phyloP scores from a whole-genome alignment of 2,329 filamentous ascomycete genomes.

The Diaporthe sp. region DNA sequence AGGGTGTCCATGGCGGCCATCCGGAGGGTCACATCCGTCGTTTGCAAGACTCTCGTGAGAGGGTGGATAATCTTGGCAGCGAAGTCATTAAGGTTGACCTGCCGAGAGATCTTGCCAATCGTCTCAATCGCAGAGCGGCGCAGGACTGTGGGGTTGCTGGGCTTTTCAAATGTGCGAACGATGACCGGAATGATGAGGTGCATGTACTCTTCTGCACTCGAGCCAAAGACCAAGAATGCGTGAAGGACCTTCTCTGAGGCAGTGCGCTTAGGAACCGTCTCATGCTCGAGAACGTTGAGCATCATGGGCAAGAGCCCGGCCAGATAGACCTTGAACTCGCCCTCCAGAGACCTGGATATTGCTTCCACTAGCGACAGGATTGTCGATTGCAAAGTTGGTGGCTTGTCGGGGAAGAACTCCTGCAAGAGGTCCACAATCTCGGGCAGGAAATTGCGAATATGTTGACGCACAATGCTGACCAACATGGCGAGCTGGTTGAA shows the following conservation, averaged over 20 bases:
- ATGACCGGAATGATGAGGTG: slow-evolving; percentile 97
- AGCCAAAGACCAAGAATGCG: slow-evolving; percentile 94
- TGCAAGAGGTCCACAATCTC: slow-evolving; percentile 88
- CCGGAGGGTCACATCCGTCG: slow-evolving; percentile 79
- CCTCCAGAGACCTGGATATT: slow-evolving; percentile 92
- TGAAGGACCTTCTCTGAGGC: slow-evolving; percentile 93
- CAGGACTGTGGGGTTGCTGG: slow-evolving; percentile 82
- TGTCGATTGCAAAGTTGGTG: slow-evolving; percentile 85
- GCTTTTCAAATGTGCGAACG: slow-evolving; percentile 92
- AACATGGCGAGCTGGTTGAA: slow-evolving; percentile 96
- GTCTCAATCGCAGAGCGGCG: slow-evolving; percentile 94
- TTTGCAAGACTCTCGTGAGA: slow-evolving; percentile 83
- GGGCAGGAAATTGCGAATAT: slow-evolving; percentile 91
- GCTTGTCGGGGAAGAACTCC: slow-evolving; percentile 85
- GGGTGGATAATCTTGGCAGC: slow-evolving; percentile 97
- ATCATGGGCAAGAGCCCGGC: slow-evolving; percentile 91
- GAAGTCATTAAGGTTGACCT: slow-evolving; percentile 97
- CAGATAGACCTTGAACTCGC: slow-evolving; percentile 97
- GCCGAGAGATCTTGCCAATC: slow-evolving; percentile 91
- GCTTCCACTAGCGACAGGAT: slow-evolving; percentile 94
- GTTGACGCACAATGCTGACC: slow-evolving; percentile 94
- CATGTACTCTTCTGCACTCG: slow-evolving; percentile 98
- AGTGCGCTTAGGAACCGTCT: slow-evolving; percentile 79
- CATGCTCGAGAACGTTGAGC: slow-evolving; percentile 93
- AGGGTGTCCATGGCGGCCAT: slow-evolving; percentile 91